Evolutionary conservation across 768 basidiomycete species (phyloP).

Genomic region (Phlebiopsis flavidoalba): DNA sequence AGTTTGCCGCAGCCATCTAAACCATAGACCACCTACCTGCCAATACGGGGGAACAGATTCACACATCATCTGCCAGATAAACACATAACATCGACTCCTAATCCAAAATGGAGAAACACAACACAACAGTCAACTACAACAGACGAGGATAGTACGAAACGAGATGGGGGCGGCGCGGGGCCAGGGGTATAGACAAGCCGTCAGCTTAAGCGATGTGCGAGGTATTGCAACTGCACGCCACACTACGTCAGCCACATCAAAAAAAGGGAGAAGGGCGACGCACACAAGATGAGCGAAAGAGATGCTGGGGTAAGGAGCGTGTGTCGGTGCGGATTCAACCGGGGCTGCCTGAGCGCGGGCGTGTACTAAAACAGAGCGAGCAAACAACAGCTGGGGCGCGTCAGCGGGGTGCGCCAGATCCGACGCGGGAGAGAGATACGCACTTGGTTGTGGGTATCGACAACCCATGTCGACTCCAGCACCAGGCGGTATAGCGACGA

Average conservation of each 20-base stretch:
- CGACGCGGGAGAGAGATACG: neutral
- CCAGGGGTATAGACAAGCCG: constrained; percentile 9
- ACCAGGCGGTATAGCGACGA: neutral
- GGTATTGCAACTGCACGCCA: neutral
- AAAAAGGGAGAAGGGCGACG: neutral
- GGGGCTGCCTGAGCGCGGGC: constrained; percentile 5
- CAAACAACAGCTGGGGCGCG: neutral
- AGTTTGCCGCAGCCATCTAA: no score
- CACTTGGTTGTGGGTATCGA: constrained; percentile 9
- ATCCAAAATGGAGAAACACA: neutral
- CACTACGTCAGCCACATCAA: no score
- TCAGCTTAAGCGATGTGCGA: constrained; percentile 3
- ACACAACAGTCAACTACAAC: constrained; percentile 8
- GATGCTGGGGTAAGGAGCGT: constrained; percentile 12
- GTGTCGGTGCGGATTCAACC: neutral
- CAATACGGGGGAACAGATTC: no score
- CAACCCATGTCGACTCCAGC: neutral
- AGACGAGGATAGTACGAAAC: neutral
- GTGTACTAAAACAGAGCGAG: constrained; percentile 5
- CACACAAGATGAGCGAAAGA: constrained; percentile 1
- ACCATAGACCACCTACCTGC: no score
- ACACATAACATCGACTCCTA: no score
- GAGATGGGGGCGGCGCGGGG: neutral
- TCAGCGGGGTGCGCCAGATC: neutral
- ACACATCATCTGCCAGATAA: no score